phyloP scores from a whole-genome alignment of 805 yeast species.

The Candida hungchunana region DNA sequence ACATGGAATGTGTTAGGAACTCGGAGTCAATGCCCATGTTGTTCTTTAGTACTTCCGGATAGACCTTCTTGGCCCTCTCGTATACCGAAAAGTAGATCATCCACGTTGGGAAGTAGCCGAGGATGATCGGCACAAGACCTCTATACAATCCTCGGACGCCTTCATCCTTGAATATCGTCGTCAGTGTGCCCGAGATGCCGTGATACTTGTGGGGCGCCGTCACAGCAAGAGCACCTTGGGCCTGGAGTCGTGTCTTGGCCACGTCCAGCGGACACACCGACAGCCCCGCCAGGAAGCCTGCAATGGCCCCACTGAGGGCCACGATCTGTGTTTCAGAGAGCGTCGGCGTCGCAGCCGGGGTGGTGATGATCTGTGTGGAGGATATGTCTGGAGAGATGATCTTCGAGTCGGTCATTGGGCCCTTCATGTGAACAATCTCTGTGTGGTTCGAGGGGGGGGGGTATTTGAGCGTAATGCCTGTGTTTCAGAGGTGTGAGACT shows the following conservation, averaged over 20 bases:
- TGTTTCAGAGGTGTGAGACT: too few relatives aligned
- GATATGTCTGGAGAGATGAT: slow-evolving; percentile 6
- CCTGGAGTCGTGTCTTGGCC: slow-evolving; percentile 90
- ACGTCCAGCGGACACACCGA: slow-evolving; percentile 95
- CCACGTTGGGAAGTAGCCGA: slow-evolving; percentile 98
- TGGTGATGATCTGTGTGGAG: slow-evolving; percentile 9
- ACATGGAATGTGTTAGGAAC: slow-evolving; percentile 36
- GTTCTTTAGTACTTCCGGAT: slow-evolving; percentile 37
- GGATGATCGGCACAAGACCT: slow-evolving; percentile 86
- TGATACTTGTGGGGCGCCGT: slow-evolving; percentile 34
- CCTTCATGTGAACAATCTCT: background rate
- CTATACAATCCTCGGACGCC: slow-evolving; percentile 81
- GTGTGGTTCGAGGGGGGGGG: too few relatives aligned
- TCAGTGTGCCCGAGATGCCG: slow-evolving; percentile 62
- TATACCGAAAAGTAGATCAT: slow-evolving; percentile 90
- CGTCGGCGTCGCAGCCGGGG: slow-evolving; percentile 1
- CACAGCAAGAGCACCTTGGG: slow-evolving; percentile 56
- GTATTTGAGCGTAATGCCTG: too few relatives aligned
- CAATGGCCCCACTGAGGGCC: slow-evolving; percentile 87
- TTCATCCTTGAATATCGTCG: slow-evolving; percentile 67
- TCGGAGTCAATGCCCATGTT: slow-evolving; percentile 25
- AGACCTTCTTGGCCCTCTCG: slow-evolving; percentile 64
- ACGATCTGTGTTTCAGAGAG: slow-evolving; percentile 51
- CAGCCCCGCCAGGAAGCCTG: slow-evolving; percentile 87
- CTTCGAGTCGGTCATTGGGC: slow-evolving; percentile 1